Evolutionary conservation across 495 filamentous ascomycete species (phyloP).

Genomic region (Penicillium pulvis): DNA sequence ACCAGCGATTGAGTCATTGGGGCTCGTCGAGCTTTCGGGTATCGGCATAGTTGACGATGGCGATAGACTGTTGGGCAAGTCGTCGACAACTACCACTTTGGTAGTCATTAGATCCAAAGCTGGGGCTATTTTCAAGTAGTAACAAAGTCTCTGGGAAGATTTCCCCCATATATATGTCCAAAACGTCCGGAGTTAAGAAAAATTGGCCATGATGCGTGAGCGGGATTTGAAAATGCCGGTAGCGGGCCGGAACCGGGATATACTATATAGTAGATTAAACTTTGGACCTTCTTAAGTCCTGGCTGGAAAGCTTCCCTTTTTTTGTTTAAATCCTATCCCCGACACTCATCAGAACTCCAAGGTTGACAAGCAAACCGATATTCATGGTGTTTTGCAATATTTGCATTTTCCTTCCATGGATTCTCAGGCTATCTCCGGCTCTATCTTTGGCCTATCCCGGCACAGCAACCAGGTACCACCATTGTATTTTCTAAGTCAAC

Average conservation of each 20-base stretch:
- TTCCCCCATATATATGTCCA: background rate
- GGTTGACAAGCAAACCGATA: no score
- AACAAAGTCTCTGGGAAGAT: background rate
- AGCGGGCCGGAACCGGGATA: constrained; percentile 5
- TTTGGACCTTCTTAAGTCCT: no score
- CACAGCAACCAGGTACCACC: no score
- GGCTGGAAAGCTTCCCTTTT: no score
- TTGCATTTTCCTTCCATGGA: no score
- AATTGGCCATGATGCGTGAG: background rate
- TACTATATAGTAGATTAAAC: background rate
- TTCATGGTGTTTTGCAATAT: no score
- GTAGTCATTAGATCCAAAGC: background rate
- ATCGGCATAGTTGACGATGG: background rate
- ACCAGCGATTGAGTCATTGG: background rate
- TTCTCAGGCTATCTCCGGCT: no score
- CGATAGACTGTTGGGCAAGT: background rate
- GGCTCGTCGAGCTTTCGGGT: background rate
- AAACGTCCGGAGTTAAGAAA: background rate
- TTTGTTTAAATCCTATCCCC: no score
- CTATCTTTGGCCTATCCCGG: no score
- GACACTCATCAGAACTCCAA: no score
- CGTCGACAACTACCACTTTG: background rate
- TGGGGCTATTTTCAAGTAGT: background rate
- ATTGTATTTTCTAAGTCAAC: no score
- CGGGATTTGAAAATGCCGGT: background rate